Percentiles rank a stretch among this genome's conserved stretches.
These are phyloP conservation scores for Wallacemonas sp. DNA, from an alignment of 208 protist species.

Conservation along the genomic window DNA sequence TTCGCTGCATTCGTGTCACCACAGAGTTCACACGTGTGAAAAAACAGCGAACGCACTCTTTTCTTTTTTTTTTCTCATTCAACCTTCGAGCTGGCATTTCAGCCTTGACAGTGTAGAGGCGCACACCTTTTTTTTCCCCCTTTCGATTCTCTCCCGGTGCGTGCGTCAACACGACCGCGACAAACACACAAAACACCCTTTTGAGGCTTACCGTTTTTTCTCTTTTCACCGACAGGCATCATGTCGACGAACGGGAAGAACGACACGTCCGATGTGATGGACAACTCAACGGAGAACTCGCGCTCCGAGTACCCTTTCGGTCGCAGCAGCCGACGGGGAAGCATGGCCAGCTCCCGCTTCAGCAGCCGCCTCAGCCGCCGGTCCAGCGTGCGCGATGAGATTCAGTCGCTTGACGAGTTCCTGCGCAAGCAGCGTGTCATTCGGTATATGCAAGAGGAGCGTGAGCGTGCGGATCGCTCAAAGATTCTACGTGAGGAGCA, in stretches of 20 bases:
- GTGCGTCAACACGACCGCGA: too few relatives aligned
- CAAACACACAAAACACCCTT: too few relatives aligned
- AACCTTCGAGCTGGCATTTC: too few relatives aligned
- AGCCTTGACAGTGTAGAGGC: too few relatives aligned
- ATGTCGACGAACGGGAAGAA: constrained; percentile 1
- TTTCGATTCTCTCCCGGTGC: too few relatives aligned
- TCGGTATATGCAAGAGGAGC: constrained; percentile 84
- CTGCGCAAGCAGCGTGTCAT: constrained; percentile 83
- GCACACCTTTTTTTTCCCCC: too few relatives aligned
- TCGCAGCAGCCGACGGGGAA: constrained; percentile 34
- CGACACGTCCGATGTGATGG: background rate
- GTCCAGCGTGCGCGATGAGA: constrained; percentile 74
- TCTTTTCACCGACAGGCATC: too few relatives aligned
- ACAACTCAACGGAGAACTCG: constrained; percentile 20
- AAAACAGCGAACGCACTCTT: background rate
- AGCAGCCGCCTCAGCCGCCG: constrained; percentile 67
- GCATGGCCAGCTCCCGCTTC: constrained; percentile 49
- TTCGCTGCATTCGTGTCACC: background rate
- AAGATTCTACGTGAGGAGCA: constrained; percentile 74
- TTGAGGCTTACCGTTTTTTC: too few relatives aligned
- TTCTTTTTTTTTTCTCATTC: background rate
- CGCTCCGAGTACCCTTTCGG: constrained; percentile 23
- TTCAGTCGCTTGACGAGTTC: constrained; percentile 74
- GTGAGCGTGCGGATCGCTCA: constrained; percentile 62
- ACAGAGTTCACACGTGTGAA: too few relatives aligned